Conservation (phyloP, 345 rosid species). For the Gossypium ekmanianum region DNA sequence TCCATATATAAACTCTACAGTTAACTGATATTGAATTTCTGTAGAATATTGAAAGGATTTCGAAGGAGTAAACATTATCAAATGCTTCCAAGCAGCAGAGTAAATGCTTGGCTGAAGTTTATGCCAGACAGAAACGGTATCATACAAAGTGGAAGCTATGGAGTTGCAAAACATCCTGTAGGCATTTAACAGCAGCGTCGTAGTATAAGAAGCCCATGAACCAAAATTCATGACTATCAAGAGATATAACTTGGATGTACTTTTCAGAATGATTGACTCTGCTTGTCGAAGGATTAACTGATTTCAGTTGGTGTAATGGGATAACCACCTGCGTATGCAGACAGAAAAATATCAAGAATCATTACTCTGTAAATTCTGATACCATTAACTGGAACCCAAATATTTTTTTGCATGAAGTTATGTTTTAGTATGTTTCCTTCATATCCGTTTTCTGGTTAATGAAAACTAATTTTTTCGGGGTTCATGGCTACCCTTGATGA, state of each 20-base stretch:
- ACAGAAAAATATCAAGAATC: constrained; percentile 14
- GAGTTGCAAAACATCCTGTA: constrained; percentile 35
- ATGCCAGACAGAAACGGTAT: constrained; percentile 12
- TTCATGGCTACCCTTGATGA: not conserved
- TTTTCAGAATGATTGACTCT: constrained; percentile 48
- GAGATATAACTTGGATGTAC: constrained; percentile 56
- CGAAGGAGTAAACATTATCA: not conserved
- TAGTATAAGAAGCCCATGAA: constrained; percentile 65
- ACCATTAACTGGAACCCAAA: not conserved
- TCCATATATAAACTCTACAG: not conserved
- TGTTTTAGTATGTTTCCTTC: not conserved
- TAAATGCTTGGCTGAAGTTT: not conserved
- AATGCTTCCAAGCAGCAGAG: not conserved
- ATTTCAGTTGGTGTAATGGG: constrained; percentile 54
- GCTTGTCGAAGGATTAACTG: constrained; percentile 54
- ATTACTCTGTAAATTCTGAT: not conserved
- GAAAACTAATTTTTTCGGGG: no score
- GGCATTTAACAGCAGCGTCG: constrained; percentile 39
- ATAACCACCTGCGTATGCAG: constrained; percentile 52
- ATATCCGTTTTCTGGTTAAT: no score
- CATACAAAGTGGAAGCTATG: constrained; percentile 35
- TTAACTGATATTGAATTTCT: constrained; percentile 23
- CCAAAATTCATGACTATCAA: constrained; percentile 63
- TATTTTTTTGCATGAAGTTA: constrained; percentile 5
- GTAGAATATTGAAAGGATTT: constrained; percentile 7